Percentiles rank a stretch among this genome's conserved stretches.
Conservation (phyloP, 208 protist genomes). For the Kentomonas sorsogonicus region DNA sequence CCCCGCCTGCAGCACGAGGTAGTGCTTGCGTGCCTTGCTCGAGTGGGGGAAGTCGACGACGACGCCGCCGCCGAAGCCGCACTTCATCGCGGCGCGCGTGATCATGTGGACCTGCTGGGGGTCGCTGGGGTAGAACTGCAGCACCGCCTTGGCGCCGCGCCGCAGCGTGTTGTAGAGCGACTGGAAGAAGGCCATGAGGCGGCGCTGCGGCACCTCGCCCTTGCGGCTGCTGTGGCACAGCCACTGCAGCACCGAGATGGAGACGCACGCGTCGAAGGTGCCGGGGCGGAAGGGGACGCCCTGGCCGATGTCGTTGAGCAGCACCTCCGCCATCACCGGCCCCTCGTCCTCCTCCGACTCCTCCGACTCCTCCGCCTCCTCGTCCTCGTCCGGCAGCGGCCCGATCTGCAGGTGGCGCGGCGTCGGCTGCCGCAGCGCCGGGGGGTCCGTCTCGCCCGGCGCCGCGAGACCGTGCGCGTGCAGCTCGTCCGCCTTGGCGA, state of each 20-base stretch:
- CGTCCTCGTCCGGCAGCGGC: slow-evolving; percentile 23
- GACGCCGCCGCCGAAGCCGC: slow-evolving; percentile 97
- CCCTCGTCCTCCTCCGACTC: slow-evolving; percentile 21
- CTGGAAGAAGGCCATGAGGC: slow-evolving; percentile 95
- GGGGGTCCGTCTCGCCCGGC: slow-evolving; percentile 14
- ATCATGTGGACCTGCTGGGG: slow-evolving; percentile 96
- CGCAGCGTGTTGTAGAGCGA: slow-evolving; percentile 95
- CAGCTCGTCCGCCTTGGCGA: slow-evolving; percentile 82
- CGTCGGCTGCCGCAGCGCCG: slow-evolving; percentile 3
- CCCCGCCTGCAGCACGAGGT: slow-evolving; percentile 88
- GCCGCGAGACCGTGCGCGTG: slow-evolving; percentile 24
- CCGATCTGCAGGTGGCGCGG: not conserved
- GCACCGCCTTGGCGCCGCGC: slow-evolving; percentile 89
- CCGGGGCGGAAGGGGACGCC: slow-evolving; percentile 96
- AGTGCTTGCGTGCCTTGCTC: slow-evolving; percentile 97
- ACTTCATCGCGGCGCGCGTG: slow-evolving; percentile 93
- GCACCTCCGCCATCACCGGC: slow-evolving; percentile 79
- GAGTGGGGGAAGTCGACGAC: slow-evolving; percentile 98
- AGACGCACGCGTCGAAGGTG: slow-evolving; percentile 97
- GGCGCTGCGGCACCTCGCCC: slow-evolving; percentile 89
- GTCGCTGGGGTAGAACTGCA: slow-evolving; percentile 98
- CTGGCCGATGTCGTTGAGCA: slow-evolving; percentile 92
- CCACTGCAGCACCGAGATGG: slow-evolving; percentile 99
- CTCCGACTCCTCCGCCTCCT: slow-evolving; percentile 19
- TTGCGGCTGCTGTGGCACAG: slow-evolving; percentile 96